Percentiles rank a stretch among this genome's conserved stretches.
These are phyloP conservation scores for Saccharomyces pastorianus DNA, from an alignment of 1,139 yeast species.

Conservation along the genomic window DNA sequence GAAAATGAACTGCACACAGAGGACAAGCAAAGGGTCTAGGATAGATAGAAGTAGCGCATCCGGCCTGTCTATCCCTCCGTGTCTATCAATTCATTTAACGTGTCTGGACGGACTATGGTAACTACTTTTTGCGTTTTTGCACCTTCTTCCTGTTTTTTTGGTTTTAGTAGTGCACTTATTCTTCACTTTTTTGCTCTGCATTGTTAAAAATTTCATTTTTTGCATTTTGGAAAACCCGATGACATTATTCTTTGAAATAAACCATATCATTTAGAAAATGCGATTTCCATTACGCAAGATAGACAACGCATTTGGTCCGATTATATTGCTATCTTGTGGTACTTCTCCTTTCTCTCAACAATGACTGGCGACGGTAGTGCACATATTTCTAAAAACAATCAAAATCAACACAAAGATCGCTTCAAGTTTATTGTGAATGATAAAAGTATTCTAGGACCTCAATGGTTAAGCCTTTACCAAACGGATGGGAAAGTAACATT, in stretches of 20 bases:
- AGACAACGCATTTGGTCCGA: not conserved
- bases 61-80: not conserved
- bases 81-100: not conserved
- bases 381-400: not conserved
- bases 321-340: not conserved
- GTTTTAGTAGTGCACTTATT: not conserved
- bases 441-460: slow-evolving; percentile 49
- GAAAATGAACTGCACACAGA: not conserved
- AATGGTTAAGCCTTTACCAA: slow-evolving; percentile 55
- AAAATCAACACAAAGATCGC: slow-evolving; percentile 7
- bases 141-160: not conserved
- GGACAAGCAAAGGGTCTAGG: not conserved
- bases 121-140: not conserved
- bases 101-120: not conserved
- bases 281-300: not conserved
- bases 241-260: not conserved
- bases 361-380: not conserved
- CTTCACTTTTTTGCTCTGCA: not conserved
- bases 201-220: not conserved
- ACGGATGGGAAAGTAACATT: slow-evolving; percentile 31
- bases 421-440: slow-evolving; percentile 28
- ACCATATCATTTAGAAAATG: not conserved
- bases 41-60: not conserved
- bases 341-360: not conserved
- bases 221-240: not conserved